Conservation (phyloP, 208 protist genomes). For the Trypanosoma theileri region DNA sequence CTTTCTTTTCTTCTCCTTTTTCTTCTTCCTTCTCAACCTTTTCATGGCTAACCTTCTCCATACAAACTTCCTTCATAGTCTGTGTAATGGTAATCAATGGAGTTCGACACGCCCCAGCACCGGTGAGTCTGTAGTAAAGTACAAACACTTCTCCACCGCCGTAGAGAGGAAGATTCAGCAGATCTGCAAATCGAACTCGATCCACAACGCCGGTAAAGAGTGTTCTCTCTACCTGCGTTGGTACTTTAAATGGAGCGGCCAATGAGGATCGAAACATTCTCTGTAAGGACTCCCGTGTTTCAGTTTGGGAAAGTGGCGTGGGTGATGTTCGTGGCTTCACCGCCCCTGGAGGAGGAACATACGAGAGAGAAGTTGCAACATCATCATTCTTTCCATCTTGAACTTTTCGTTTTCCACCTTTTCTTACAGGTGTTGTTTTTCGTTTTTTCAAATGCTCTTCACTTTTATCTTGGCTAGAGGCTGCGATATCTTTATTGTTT, state of each 20-base stretch:
- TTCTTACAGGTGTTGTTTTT: background rate
- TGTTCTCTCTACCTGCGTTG: slow-evolving; percentile 18
- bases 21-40: background rate
- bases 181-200: slow-evolving; percentile 21
- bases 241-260: slow-evolving; percentile 23
- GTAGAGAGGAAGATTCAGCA: slow-evolving; percentile 27
- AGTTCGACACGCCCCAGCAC: slow-evolving; percentile 27
- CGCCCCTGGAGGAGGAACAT: slow-evolving; percentile 4
- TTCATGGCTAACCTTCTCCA: background rate
- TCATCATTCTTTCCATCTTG: background rate
- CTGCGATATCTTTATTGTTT: background rate
- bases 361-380: background rate
- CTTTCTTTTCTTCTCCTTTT: background rate
- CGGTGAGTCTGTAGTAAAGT: slow-evolving; percentile 31
- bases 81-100: slow-evolving; percentile 29
- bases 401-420: background rate
- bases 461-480: no score
- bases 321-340: background rate
- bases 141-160: slow-evolving; percentile 17
- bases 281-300: slow-evolving; percentile 18
- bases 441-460: background rate
- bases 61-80: slow-evolving; percentile 14
- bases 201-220: slow-evolving; percentile 26
- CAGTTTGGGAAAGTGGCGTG: background rate
- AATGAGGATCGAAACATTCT: slow-evolving; percentile 19